Base-by-base conservation (phyloP, 2,329 filamentous ascomycete genomes). In the Ceratocystis albifundus region DNA sequence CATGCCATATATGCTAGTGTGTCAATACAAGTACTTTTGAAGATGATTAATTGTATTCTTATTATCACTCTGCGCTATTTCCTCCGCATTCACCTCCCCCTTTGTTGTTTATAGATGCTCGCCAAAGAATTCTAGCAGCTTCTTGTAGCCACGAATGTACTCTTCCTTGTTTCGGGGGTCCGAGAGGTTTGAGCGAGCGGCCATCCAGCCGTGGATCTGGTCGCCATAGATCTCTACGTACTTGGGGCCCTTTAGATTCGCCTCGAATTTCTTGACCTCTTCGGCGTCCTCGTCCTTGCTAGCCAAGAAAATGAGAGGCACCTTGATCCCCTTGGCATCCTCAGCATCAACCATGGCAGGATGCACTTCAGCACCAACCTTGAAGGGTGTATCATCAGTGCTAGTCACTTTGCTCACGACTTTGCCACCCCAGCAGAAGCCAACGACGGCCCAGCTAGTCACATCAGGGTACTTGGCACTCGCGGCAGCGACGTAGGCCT, bases 131-230 rank as follows among this genome's bases (percentile, higher is more conserved):
- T 77, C 74, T 50, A 86, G 71, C 22, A 86, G 76, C 17, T 79
- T 81, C 77, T 82, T 79, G 75, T 84, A 88, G 2, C 83, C 84
- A 61, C 85, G 80, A 61, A 78, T 77, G 69, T 85, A 86, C 76
- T 86, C 86, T 70, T 81, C 80, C 74, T 81, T 82, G 72, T 84
- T 81, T 53, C 78, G 79, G 62, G 78, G 75, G 61, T 86, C 77
- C 44, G 79, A 77, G 36, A 89, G 75, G 71, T 88, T 76, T 0
- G 81, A 79, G 30, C 86, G 80, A 0, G 87, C 86, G 1, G 83
- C 84, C 87, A 89, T 89, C 85, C 86, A 89, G 57, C 87, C 87
- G 74, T 89, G 87, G 72, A 85, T 80, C 79, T 88, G 86, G 71
- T 84, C 84, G 28, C 71, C 71, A 71, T 88, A 89, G n/a, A 74